Conservation (phyloP, 306 rosid species). For the Cyamopsis tetragonoloba region DNA sequence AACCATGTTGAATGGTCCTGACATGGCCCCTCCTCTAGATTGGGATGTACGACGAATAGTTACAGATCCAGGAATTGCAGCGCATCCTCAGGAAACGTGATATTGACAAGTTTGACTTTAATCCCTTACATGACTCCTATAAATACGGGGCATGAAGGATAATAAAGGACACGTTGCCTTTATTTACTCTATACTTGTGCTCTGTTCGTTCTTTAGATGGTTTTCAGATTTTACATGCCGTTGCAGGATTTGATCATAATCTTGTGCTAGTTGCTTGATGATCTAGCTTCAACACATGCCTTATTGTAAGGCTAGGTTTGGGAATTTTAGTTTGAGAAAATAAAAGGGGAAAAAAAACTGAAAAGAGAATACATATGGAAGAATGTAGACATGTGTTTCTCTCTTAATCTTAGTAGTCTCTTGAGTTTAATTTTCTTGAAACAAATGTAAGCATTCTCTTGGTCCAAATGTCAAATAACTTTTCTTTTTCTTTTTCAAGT, state of each 20-base stretch:
- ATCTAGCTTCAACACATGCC: slow-evolving; percentile 22
- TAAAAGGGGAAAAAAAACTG: background rate
- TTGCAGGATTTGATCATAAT: slow-evolving; percentile 87
- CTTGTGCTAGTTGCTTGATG: slow-evolving; percentile 61
- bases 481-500: background rate
- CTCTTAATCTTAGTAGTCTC: no score
- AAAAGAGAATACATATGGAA: background rate
- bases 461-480: slow-evolving; percentile 9
- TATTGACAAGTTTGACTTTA: no score
- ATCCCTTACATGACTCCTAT: no score
- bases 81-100: no score
- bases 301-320: background rate
- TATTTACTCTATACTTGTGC: no score
- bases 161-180: slow-evolving; percentile 65
- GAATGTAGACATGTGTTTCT: background rate
- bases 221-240: slow-evolving; percentile 64
- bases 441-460: slow-evolving; percentile 9
- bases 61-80: no score
- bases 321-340: background rate
- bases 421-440: background rate
- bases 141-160: slow-evolving; percentile 91
- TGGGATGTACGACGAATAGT: no score
- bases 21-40: no score
- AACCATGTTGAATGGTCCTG: no score
- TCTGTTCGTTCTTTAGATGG: slow-evolving; percentile 66